Evolutionary conservation across 192 early-diverging fungal genomes (phyloP).

Genomic region (Rhizophlyctis rosea): DNA sequence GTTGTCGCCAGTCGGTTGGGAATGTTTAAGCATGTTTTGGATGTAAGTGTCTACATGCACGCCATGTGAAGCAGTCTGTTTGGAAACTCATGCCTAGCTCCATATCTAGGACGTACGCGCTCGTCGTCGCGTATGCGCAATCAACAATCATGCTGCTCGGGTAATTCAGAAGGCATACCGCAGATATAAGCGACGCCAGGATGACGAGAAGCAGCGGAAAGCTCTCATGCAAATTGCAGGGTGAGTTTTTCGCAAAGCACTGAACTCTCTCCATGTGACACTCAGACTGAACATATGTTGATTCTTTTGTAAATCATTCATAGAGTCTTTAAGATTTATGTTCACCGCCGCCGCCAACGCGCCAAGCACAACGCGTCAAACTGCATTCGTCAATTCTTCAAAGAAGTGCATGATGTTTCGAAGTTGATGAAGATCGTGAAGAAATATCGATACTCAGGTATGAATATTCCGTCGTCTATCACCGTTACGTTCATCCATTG

Average conservation of each 20-base stretch:
- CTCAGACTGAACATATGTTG: conserved; percentile 9
- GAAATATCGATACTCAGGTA: conserved; percentile 58
- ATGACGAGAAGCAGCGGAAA: conserved; percentile 18
- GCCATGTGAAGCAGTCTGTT: neutral
- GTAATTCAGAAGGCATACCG: conserved; percentile 43
- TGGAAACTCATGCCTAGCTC: neutral
- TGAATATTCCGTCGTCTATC: neutral
- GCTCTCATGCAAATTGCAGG: conserved; percentile 41
- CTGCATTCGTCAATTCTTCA: conserved; percentile 51
- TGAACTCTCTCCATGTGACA: neutral
- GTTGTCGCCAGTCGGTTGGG: conserved; percentile 38
- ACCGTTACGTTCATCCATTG: neutral
- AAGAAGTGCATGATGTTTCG: conserved; percentile 55
- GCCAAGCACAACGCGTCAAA: conserved; percentile 35
- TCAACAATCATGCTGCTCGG: conserved; percentile 27
- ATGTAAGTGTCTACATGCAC: conserved; percentile 20
- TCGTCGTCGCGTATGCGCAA: neutral
- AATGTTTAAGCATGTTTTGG: conserved; percentile 33
- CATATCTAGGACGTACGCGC: conserved; percentile 6
- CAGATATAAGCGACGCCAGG: conserved; percentile 9
- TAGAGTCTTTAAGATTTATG: conserved; percentile 41
- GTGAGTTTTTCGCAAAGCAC: conserved; percentile 19
- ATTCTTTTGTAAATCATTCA: conserved; percentile 12
- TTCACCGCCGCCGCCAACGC: conserved; percentile 30
- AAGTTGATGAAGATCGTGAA: conserved; percentile 58